Evolutionary conservation across 164 flowering plant genomes (phyloP), one percentile per base, ranked within the genome.

Genomic region (Tetracentron sinense): DNA sequence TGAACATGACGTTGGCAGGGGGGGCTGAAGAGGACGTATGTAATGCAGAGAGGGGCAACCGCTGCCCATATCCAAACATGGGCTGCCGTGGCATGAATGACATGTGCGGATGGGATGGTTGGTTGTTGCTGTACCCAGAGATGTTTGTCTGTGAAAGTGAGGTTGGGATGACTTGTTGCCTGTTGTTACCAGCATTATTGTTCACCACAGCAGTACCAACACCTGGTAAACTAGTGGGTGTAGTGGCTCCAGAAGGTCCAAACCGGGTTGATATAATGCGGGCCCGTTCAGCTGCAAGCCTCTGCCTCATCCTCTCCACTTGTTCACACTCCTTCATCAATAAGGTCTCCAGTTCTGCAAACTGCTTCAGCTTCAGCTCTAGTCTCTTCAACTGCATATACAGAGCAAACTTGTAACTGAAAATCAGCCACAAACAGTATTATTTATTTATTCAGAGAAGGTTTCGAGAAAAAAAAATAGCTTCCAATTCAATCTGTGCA

Each of bases 321-420:
- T 87, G 95, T 58, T 94, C 98, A 30, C 96, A 87, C 75, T 94
- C 98, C 74, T 81, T 89, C 87, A 87, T 79, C 30, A 94, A 66
- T 62, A 89, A 66, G 27, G 95, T 83, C 74, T 94, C 98, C 63
- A 90, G 82, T 66, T 94, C 98, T 4, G 96, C 96, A 83, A 94
- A 88, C 69, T 89, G 97, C 80, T 94, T 94, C 73, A 94, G n/a
- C n/a, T n/a, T n/a, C n/a, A n/a, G 76, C 81, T 94, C 98, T 73
- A 90, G 60, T 65, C 91, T 84, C 78, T 85, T 90, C 72, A 94
- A 73, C 98, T 94, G 90, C 63, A 67, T 50, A 25, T 46, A 47
- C 1, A 46, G 46, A n/a, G 22, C 30, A 55, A 57, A n/a, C 0
- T 6, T 23, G 8, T 30, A 4, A 29, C 16, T 16, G 31, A n/a